These are phyloP conservation scores for Heterobasidion occidentale DNA, from an alignment of 1,284 basidiomycete genomes.

Conservation along the genomic window DNA sequence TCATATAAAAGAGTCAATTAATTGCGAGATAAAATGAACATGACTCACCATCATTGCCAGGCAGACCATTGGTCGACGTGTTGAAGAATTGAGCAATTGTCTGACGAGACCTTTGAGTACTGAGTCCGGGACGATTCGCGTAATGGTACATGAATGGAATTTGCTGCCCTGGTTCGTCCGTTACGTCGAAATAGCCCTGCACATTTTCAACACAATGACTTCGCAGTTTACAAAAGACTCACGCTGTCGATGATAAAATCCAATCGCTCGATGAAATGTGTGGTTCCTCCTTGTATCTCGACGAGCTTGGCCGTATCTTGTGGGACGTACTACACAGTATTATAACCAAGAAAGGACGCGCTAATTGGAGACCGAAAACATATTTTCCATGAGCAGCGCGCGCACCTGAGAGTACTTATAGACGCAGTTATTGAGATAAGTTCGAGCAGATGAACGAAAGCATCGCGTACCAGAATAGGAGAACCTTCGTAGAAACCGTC, in stretches of 20 bases:
- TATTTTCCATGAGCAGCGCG: background rate
- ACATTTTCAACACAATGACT: background rate
- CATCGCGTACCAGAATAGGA: conserved; percentile 42
- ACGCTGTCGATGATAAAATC: conserved; percentile 49
- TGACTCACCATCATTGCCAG: conserved; percentile 50
- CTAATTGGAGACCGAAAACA: background rate
- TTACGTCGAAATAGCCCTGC: conserved; percentile 44
- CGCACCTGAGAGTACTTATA: background rate
- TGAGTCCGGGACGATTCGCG: conserved; percentile 46
- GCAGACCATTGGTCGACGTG: conserved; percentile 43
- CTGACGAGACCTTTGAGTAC: conserved; percentile 47
- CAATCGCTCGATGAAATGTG: conserved; percentile 44
- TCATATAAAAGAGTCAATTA: conserved; percentile 2
- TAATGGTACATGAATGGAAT: conserved; percentile 65
- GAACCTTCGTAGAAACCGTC: conserved; percentile 64
- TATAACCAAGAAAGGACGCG: background rate
- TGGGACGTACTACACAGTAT: conserved; percentile 38
- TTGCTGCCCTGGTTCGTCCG: conserved; percentile 55
- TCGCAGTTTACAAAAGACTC: background rate
- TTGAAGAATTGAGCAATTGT: conserved; percentile 49
- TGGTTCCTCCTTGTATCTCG: conserved; percentile 45
- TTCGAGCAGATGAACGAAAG: background rate
- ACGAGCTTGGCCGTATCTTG: conserved; percentile 57
- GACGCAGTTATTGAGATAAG: background rate
- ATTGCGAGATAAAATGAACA: background rate